These are phyloP conservation scores for Olyra latifolia DNA, from an alignment of 176 grass and related monocot genomes.

Conservation along the genomic window DNA sequence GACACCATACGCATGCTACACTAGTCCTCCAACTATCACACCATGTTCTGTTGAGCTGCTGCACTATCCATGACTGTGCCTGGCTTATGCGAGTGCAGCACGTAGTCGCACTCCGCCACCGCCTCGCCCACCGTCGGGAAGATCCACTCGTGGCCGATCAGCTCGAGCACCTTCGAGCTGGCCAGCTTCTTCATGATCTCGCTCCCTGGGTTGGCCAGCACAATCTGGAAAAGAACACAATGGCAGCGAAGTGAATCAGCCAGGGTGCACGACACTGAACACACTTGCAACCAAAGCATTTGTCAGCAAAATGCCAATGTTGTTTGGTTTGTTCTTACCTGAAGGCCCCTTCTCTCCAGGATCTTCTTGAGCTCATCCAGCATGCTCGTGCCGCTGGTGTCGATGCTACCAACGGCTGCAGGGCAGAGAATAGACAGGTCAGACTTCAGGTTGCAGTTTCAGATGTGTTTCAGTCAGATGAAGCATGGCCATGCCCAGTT, in stretches of 20 bases:
- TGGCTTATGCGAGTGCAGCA: constrained; percentile 64
- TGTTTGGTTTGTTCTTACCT: constrained; percentile 45
- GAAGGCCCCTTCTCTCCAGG: constrained; percentile 58
- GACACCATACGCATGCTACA: not conserved
- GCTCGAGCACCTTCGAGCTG: constrained; percentile 76
- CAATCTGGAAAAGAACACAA: constrained; percentile 50
- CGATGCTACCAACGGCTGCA: constrained; percentile 85
- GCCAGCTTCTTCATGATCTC: constrained; percentile 96
- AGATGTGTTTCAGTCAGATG: not conserved
- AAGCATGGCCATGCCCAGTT: not conserved
- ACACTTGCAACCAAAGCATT: not conserved
- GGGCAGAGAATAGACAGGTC: not conserved
- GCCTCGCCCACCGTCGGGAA: constrained; percentile 87
- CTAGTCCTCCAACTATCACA: constrained; percentile 32
- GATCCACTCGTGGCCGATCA: constrained; percentile 84
- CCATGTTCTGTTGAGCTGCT: constrained; percentile 43
- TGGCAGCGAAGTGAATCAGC: not conserved
- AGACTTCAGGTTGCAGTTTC: not conserved
- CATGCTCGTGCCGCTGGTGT: constrained; percentile 92
- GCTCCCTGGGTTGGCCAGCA: constrained; percentile 80
- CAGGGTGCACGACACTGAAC: not conserved
- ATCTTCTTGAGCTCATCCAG: constrained; percentile 77
- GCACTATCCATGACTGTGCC: not conserved
- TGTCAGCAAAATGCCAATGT: not conserved
- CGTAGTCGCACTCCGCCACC: constrained; percentile 57